phyloP scores from a whole-genome alignment of 495 filamentous ascomycete genomes.

The Daldinia loculata region DNA sequence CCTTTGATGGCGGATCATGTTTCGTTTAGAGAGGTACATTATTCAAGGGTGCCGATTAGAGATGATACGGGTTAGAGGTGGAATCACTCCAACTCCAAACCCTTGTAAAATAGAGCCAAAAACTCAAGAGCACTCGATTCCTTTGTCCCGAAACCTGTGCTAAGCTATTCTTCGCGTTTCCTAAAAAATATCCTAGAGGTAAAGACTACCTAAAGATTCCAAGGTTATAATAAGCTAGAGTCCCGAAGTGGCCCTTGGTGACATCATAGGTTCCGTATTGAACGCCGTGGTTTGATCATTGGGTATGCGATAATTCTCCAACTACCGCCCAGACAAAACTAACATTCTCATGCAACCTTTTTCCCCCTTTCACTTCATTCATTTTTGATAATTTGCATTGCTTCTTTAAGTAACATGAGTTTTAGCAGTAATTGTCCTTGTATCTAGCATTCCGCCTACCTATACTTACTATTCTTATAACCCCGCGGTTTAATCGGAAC shows the following conservation, averaged over 20 bases:
- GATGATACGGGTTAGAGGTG: conserved; percentile 51
- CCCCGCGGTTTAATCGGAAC: conserved; percentile 12
- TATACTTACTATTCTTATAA: background rate
- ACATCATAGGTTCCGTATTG: conserved; percentile 38
- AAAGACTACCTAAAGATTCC: conserved; percentile 7
- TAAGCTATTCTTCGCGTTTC: background rate
- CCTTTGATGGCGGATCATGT: conserved; percentile 50
- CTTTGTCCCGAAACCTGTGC: conserved; percentile 37
- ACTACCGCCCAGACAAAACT: background rate
- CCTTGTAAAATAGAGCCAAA: conserved; percentile 58
- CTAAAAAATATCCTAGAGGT: background rate
- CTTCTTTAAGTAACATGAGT: too few relatives aligned
- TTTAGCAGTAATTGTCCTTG: background rate
- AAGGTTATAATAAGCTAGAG: conserved; percentile 10
- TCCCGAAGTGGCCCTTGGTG: conserved; percentile 26
- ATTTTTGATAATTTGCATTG: background rate
- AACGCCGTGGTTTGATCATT: conserved; percentile 23
- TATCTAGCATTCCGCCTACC: background rate
- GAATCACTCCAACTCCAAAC: conserved; percentile 50
- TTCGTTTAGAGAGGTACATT: conserved; percentile 54
- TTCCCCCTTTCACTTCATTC: background rate
- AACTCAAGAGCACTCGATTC: conserved; percentile 60
- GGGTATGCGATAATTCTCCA: conserved; percentile 13
- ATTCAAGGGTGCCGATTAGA: conserved; percentile 52
- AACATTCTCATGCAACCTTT: background rate